Base-by-base conservation (phyloP, 768 basidiomycete species). In the Podaxis sp. region DNA sequence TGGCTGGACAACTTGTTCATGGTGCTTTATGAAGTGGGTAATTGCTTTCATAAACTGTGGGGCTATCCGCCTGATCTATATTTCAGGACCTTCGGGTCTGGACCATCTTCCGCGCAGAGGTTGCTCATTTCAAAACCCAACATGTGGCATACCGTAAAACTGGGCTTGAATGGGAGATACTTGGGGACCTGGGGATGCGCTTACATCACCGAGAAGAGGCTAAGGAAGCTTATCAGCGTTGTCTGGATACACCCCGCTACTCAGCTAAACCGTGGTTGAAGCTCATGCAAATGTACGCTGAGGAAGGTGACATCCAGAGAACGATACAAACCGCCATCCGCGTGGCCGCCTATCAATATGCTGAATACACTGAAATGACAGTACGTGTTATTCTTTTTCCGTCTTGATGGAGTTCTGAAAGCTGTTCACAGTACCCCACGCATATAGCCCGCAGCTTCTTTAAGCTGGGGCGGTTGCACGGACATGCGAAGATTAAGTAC, bases 1-100 rank as follows among this genome's bases (percentile, higher is more conserved):
- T 99, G 97, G 97, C 80, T 99, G 52, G 96, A 98, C 72, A 99
- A 99, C 68, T 73, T 99, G 64, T 99, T 96, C 79, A 98, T 97
- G 95, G 95, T 98, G 2, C 79, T 99, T 4, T 98, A 98, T 71
- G 96, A 99, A 85, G 95, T 92, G 55, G 40, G 82, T 74, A 13
- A 15, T 40, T 33, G 39, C 19, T 39, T 49, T 4, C 15, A n/a
- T 24, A 24, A 56, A 4, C 36, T 53, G 9, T 44, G 36, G 53
- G 19, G 15, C 44, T 53, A n/a, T 65, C 60, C 52, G 64, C n/a
- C 44, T 61, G 62, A 13, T 66, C 28, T 30, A 13, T 11, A 38
- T 3, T 13, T 12, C 65, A 96, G 93, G 97, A 99, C 73, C 80
- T 99, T 42, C 87, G 97, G 15, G 92, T 99, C 3, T 99, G 96